Conservation (phyloP, 306 rosid species). For the Senna tora region DNA sequence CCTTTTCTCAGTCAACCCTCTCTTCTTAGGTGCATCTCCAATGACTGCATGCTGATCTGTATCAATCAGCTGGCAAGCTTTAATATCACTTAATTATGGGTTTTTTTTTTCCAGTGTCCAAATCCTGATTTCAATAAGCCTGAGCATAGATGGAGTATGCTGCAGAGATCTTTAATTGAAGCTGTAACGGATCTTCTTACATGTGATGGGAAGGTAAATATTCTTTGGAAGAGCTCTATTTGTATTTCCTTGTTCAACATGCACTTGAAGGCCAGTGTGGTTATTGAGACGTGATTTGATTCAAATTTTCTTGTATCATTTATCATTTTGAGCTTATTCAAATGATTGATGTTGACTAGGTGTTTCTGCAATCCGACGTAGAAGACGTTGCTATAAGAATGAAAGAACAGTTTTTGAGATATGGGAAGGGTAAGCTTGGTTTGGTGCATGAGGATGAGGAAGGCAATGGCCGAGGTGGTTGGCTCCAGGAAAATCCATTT, state of each 20-base stretch:
- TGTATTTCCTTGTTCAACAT: conserved; percentile 25
- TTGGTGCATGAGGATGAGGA: conserved; percentile 47
- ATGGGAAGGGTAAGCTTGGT: conserved; percentile 70
- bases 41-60: no score
- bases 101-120: conserved; percentile 64
- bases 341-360: conserved; percentile 49
- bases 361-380: conserved; percentile 87
- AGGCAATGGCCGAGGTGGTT: conserved; percentile 49
- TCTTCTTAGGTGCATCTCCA: no score
- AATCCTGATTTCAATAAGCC: conserved; percentile 91
- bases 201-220: conserved; percentile 68
- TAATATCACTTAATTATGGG: conserved; percentile 21
- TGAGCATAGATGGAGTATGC: conserved; percentile 90
- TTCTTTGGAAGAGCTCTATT: conserved; percentile 20
- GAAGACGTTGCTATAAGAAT: conserved; percentile 73
- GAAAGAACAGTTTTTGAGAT: conserved; percentile 66
- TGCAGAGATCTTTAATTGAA: conserved; percentile 79
- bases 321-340: conserved; percentile 28
- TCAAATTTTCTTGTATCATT: background rate
- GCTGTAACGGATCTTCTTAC: conserved; percentile 72
- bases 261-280: background rate
- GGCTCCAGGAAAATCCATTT: conserved; percentile 86
- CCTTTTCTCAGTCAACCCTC: no score
- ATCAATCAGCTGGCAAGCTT: background rate
- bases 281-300: conserved; percentile 12